Base-by-base conservation (phyloP, 2,329 filamentous ascomycete species). In the Xylariaceae sp. region DNA sequence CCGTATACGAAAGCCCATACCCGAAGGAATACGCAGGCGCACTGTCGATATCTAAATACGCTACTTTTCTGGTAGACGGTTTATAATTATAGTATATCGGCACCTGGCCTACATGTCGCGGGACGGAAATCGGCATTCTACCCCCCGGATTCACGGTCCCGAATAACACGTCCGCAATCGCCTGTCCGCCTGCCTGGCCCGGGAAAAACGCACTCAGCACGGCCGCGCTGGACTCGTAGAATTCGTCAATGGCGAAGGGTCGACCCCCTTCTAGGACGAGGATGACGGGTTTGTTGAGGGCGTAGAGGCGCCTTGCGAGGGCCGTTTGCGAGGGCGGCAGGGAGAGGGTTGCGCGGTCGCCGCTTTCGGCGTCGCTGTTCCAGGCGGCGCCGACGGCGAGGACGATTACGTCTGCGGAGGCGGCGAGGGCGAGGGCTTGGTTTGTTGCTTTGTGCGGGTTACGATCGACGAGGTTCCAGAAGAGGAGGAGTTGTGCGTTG, bases 381-480 rank as follows among this genome's bases (percentile, higher is more conserved):
- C 76, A 78, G n/a, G 72, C 72, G 2, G 74, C 74, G 1, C 76
- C 76, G 0, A 76, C 67, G 0, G 75, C 69, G 9, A 78, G 69
- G 10, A 78, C 59, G 3, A 78, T 68, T 1, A 76, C 30, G 57
- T 78, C 75, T 2, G 76, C 70, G 2, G 70, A 65, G 7, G 64
- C 59, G 2, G 76, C 74, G 13, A 75, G 44, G 3, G 68, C 58
- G 2, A 74, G 68, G 15, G 76, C 76, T 61, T 77, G 67, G 2
- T 66, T 4, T 13, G 37, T 57, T 2, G 69, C 55, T 13, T 66
- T 64, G 15, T 71, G 65, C 2, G 70, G 62, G 17, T 18, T 18
- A 1, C 69, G 69, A 65, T 74, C 73, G 35, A 78, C 74, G 13
- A 78, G 70, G 64, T 78, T 78, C 77, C 77, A 78, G 64, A 78